These are phyloP conservation scores for Pyrus bretschneideri DNA, from an alignment of 306 rosid genomes.

Conservation along the genomic window DNA sequence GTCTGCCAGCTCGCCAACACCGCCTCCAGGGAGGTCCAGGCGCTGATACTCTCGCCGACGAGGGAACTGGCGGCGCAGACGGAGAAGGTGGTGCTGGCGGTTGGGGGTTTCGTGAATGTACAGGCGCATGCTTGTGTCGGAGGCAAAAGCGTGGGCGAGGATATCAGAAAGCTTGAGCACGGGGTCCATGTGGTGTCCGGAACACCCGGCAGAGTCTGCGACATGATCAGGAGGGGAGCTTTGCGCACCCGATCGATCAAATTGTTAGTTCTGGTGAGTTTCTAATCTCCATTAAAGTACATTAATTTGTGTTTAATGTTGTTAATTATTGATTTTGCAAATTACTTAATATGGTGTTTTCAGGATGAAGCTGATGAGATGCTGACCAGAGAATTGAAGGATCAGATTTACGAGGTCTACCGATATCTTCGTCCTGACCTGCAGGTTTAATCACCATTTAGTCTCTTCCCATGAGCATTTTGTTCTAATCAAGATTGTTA, in stretches of 20 bases:
- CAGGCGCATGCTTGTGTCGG: conserved; percentile 91
- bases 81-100: conserved; percentile 76
- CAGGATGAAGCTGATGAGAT: conserved; percentile 99
- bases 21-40: conserved; percentile 74
- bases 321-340: not conserved
- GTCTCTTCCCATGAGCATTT: not conserved
- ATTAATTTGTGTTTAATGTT: not conserved
- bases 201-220: conserved; percentile 97
- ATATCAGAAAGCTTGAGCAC: conserved; percentile 81
- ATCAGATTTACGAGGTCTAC: conserved; percentile 93
- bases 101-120: conserved; percentile 80
- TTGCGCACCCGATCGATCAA: conserved; percentile 85
- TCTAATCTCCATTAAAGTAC: not conserved
- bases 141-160: conserved; percentile 93
- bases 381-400: conserved; percentile 98
- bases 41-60: conserved; percentile 84
- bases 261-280: conserved; percentile 67
- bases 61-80: conserved; percentile 94
- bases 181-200: conserved; percentile 99
- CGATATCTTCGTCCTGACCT: conserved; percentile 97
- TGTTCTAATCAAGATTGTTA: too few relatives aligned
- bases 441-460: conserved; percentile 47
- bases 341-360: not conserved
- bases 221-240: conserved; percentile 93
- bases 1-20: conserved; percentile 89